These are phyloP conservation scores for Saprolegnia diclina DNA, from an alignment of 352 stramenopile species.

Conservation along the genomic window DNA sequence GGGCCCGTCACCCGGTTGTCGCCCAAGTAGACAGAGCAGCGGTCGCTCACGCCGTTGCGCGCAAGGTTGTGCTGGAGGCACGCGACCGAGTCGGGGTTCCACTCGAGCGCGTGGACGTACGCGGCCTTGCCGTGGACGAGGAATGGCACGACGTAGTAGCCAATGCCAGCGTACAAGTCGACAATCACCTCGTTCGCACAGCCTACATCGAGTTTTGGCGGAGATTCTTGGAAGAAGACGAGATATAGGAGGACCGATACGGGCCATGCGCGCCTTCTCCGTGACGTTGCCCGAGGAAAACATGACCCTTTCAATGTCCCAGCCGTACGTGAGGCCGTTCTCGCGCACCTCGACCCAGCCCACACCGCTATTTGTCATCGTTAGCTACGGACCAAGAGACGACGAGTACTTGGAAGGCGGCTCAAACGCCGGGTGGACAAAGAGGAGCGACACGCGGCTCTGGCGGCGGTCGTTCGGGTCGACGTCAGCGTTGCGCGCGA, in stretches of 20 bases:
- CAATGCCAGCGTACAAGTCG: slow-evolving; percentile 97
- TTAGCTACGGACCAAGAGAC: slow-evolving; percentile 31
- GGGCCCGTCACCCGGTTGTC: slow-evolving; percentile 84
- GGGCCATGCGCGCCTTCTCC: slow-evolving; percentile 93
- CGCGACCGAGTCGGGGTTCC: slow-evolving; percentile 91
- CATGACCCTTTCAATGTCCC: slow-evolving; percentile 95
- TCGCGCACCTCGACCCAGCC: slow-evolving; percentile 88
- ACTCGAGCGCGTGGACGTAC: slow-evolving; percentile 93
- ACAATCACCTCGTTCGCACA: slow-evolving; percentile 87
- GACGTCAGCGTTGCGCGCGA: slow-evolving; percentile 77
- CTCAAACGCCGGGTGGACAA: slow-evolving; percentile 35
- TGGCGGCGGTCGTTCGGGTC: slow-evolving; percentile 72
- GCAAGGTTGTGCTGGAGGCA: slow-evolving; percentile 89
- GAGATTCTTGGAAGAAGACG: not conserved
- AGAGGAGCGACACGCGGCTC: slow-evolving; percentile 68
- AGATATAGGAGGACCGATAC: slow-evolving; percentile 41
- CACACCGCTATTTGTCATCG: slow-evolving; percentile 26
- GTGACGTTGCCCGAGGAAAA: slow-evolving; percentile 96
- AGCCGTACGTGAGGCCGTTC: slow-evolving; percentile 92
- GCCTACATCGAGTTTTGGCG: slow-evolving; percentile 35
- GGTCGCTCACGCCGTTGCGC: slow-evolving; percentile 85
- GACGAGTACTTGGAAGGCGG: not conserved
- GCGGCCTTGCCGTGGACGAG: slow-evolving; percentile 85
- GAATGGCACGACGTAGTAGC: slow-evolving; percentile 96
- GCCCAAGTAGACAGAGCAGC: slow-evolving; percentile 74